These are phyloP conservation scores for Meyerozyma sp. DNA, from an alignment of 1,139 yeast species.

Conservation along the genomic window DNA sequence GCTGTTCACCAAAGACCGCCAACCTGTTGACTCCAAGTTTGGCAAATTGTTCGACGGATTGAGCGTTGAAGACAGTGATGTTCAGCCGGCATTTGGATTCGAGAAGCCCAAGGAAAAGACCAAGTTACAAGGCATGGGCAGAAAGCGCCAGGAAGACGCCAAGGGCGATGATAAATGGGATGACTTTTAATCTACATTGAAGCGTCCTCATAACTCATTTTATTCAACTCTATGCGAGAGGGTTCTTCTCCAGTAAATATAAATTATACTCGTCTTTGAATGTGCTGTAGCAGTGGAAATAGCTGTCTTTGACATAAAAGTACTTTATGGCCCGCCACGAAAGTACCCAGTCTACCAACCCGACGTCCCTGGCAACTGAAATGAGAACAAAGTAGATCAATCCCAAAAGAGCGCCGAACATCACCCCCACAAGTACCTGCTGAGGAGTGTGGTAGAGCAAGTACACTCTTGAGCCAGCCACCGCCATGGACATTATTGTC, in stretches of 20 bases:
- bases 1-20: conserved; percentile 48
- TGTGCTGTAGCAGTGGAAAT: conserved; percentile 37
- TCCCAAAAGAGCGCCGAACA: conserved; percentile 60
- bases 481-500: conserved; percentile 35
- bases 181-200: conserved; percentile 23
- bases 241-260: conserved; percentile 8
- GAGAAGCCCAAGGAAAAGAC: conserved; percentile 56
- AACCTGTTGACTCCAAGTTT: conserved; percentile 40
- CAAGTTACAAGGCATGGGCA: conserved; percentile 47
- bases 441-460: conserved; percentile 66
- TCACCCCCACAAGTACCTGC: conserved; percentile 73
- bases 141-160: conserved; percentile 18
- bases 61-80: conserved; percentile 23
- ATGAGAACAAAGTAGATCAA: conserved; percentile 50
- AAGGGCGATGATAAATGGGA: conserved; percentile 41
- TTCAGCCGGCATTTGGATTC: conserved; percentile 70
- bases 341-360: conserved; percentile 56
- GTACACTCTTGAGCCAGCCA: conserved; percentile 73
- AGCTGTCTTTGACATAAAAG: conserved; percentile 56
- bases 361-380: conserved; percentile 51
- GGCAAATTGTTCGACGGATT: conserved; percentile 49
- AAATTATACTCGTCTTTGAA: conserved; percentile 33
- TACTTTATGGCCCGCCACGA: conserved; percentile 39
- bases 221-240: neutral
- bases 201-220: neutral